Evolutionary conservation across 1,284 basidiomycete species (phyloP), one percentile per base, ranked within the genome.

Genomic region (Peniophora sp.): DNA sequence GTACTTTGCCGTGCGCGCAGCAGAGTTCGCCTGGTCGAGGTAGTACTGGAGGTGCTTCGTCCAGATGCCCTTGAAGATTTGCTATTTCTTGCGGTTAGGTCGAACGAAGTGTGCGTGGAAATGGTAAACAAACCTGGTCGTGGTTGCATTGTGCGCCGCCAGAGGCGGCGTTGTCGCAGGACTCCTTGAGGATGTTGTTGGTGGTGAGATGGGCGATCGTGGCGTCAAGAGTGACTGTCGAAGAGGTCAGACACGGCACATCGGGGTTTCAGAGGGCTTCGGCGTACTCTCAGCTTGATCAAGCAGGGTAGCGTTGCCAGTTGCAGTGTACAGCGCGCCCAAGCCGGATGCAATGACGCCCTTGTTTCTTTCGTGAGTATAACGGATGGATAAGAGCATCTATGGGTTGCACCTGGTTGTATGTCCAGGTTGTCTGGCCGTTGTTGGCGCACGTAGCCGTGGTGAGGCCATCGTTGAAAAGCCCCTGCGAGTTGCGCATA

Each of bases 271-370:
- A 6, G 27, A 5, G 27, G 6, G 12, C 27, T 6, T 32, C 6
- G 5, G 12, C 27, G 27, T 12, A 32, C 27, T 32, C 58, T 80
- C 75, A 3, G 77, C 77, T 58, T 75, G 64, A 22, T 69, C 62
- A 39, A 79, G 62, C 14, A 73, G 61, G 1, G 67, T 63, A n/a
- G 53, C 58, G 56, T 78, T 63, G 3, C 66, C 65, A 0, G 68
- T 72, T 34, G 71, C 71, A 5, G 58, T 65, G 35, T 63, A 71
- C 6, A 79, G 69, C 23, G 71, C 68, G 3, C 65, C 71, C 6
- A 80, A 65, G n/a, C 75, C 77, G 36, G 75, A 77, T 20, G 76
- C 77, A 45, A 79, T 69, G 47, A 79, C 75, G 9, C 73, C 77
- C 69, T 77, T 43, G 10, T 6, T 16, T 24, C 14, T 9, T 9